Evolutionary conservation across 768 basidiomycete species (phyloP), one percentile per base, ranked within the genome.

Genomic region (Pholiota microspora): DNA sequence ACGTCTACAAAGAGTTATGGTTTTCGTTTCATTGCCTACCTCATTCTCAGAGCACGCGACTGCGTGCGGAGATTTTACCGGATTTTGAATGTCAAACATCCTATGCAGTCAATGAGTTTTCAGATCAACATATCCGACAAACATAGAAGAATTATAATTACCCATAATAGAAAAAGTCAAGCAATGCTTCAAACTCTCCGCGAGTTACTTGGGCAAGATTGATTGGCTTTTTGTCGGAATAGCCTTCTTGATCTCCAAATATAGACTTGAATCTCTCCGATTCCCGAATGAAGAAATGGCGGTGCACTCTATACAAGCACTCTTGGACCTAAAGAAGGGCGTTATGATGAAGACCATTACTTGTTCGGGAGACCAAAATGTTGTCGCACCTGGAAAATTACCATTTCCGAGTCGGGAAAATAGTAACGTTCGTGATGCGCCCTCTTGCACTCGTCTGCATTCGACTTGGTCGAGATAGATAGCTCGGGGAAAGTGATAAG

Each of bases 141-240:
- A 18, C 16, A 42, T 7, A 4, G 6, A 35, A 25, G 16, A 49
- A 32, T 49, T 32, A 9, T 6, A 31, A 31, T 44, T 45, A 75
- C 77, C 70, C 62, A 7, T 69, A 52, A 52, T 77, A 75, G 29
- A 76, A 71, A 57, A 72, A 76, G 9, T 74, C 66, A 18, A 75
- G 62, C 2, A 77, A 64, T 16, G 62, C 63, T 51, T 74, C 73
- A 47, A 77, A 73, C 52, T 78, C 74, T 3, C 50, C 34, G 5
- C 52, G 40, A 3, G 62, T 69, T 9, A 75, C 73, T 15, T 64
- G 71, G 2, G 68, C 65, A 29, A 77, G 58, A 2, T 35, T 40
- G 35, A 77, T 69, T 0, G 75, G 66, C 7, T 56, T 66, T 4
- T 71, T 67, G 40, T 74, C 73, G 10, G 54, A 59, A 8, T 24